Evolutionary conservation across 1,139 yeast genomes (phyloP).

Genomic region (Diutina mesorugosa): DNA sequence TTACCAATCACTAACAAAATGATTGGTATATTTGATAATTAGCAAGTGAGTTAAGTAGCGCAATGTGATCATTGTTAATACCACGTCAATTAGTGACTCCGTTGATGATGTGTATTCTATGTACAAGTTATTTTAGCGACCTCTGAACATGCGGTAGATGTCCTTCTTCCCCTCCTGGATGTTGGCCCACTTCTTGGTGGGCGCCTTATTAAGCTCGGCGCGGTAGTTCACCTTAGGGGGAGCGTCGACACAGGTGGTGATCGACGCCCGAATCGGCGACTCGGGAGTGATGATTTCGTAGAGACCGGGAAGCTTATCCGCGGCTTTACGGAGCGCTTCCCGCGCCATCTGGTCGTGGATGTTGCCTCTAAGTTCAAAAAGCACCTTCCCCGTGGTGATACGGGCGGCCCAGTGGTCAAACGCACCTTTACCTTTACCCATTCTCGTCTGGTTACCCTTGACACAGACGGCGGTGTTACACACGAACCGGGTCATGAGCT

Average conservation of each 20-base stretch:
- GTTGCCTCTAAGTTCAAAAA: slow-evolving; percentile 72
- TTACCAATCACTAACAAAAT: too few relatives aligned
- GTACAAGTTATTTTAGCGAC: slow-evolving; percentile 23
- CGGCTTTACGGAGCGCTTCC: slow-evolving; percentile 86
- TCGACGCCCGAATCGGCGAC: slow-evolving; percentile 28
- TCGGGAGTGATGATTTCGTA: slow-evolving; percentile 66
- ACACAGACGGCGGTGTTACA: slow-evolving; percentile 87
- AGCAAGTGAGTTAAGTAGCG: too few relatives aligned
- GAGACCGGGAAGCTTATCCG: slow-evolving; percentile 84
- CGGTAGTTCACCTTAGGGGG: slow-evolving; percentile 40
- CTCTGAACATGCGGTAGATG: slow-evolving; percentile 39
- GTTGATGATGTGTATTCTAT: neutral
- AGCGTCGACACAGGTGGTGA: slow-evolving; percentile 24
- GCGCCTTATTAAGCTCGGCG: slow-evolving; percentile 42
- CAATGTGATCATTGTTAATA: too few relatives aligned
- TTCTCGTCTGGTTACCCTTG: slow-evolving; percentile 97
- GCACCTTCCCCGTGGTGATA: slow-evolving; percentile 88
- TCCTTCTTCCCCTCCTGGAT: slow-evolving; percentile 36
- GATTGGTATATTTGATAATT: too few relatives aligned
- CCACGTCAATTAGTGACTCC: too few relatives aligned
- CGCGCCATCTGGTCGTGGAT: slow-evolving; percentile 85
- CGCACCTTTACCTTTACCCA: slow-evolving; percentile 99
- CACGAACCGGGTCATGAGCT: slow-evolving; percentile 66
- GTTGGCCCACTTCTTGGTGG: slow-evolving; percentile 51
- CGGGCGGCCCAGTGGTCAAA: slow-evolving; percentile 96